A percentile compares a stretch with the other conserved stretches of the same genome.
Evolutionary conservation across 192 early-diverging fungal genomes (phyloP).

Genomic region (Jimgerdemannia lactiflua): DNA sequence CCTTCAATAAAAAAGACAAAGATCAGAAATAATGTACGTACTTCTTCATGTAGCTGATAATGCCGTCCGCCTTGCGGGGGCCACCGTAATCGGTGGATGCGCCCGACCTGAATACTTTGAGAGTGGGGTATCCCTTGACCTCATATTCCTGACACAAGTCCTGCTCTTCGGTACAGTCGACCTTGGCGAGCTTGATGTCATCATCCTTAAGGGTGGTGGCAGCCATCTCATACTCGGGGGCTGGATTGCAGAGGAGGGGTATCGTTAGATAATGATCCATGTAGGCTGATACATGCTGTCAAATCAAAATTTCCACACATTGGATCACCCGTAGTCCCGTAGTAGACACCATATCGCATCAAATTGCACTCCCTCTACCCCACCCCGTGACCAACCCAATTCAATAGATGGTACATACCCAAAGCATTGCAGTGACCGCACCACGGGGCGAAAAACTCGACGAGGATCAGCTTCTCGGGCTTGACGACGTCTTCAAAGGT

Average conservation of each 20-base stretch:
- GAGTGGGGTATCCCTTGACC: conserved; percentile 89
- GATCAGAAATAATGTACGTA: conserved; percentile 26
- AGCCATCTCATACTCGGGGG: conserved; percentile 93
- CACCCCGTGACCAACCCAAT: no score
- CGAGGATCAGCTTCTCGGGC: conserved; percentile 69
- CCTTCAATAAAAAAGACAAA: neutral
- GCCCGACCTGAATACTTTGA: conserved; percentile 88
- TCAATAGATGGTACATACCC: conserved; percentile 37
- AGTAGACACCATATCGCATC: no score
- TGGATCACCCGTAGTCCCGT: no score
- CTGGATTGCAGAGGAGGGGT: conserved; percentile 33
- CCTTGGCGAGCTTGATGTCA: conserved; percentile 84
- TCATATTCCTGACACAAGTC: conserved; percentile 80
- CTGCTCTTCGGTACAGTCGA: conserved; percentile 92
- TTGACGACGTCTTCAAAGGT: conserved; percentile 64
- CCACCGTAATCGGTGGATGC: conserved; percentile 77
- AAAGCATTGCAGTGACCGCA: conserved; percentile 96
- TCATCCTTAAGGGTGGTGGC: conserved; percentile 81
- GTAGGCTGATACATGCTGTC: neutral
- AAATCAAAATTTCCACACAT: no score
- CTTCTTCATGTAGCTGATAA: conserved; percentile 94
- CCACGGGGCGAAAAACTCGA: conserved; percentile 98
- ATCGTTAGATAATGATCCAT: neutral
- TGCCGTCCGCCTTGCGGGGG: conserved; percentile 79
- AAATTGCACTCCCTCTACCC: no score